phyloP scores from a whole-genome alignment of 2,329 filamentous ascomycete species.

The Kalmusia sp. region DNA sequence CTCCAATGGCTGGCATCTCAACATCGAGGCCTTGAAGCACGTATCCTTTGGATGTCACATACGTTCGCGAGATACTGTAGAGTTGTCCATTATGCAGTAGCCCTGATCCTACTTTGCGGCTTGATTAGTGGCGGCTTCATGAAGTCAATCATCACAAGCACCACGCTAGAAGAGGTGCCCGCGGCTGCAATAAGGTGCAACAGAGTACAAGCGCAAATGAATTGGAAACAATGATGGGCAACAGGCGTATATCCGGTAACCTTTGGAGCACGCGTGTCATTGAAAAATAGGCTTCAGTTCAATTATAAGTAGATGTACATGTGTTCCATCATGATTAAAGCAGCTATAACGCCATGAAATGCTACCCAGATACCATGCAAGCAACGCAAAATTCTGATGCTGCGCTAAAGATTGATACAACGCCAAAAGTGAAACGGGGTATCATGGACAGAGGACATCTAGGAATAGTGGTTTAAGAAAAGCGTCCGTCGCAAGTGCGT shows the following conservation, averaged over 20 bases:
- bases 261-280: no score
- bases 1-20: background rate
- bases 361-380: background rate
- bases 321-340: background rate
- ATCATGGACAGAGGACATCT: background rate
- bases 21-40: no score
- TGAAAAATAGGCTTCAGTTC: no score
- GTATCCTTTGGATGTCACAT: no score
- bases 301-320: constrained; percentile 1
- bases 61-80: background rate
- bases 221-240: no score
- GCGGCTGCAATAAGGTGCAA: no score
- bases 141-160: no score
- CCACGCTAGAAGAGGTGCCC: no score
- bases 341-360: constrained; percentile 10
- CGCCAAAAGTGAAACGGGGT: constrained; percentile 8
- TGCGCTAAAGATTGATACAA: constrained; percentile 2
- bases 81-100: background rate
- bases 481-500: no score
- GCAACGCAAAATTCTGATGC: constrained; percentile 8
- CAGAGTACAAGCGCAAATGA: no score
- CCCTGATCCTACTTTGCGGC: background rate
- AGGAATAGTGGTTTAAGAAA: background rate
- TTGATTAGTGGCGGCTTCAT: background rate
- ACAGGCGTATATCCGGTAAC: no score